Conservation (phyloP, 1,139 yeast species). For the Lodderomyces oxycetoniae region DNA sequence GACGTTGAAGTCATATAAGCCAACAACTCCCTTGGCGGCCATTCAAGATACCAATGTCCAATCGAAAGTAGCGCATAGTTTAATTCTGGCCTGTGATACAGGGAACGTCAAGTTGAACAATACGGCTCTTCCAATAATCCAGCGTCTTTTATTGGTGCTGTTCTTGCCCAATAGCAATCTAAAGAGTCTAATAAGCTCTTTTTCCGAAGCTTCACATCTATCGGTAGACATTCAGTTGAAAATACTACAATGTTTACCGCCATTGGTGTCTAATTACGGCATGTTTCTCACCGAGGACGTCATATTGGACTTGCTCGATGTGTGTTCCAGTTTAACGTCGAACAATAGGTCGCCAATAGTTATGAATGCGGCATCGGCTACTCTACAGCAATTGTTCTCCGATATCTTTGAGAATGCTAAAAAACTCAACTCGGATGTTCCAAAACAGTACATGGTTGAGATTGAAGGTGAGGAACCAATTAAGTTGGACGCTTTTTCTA, state of each 20-base stretch:
- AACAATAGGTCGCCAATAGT: slow-evolving; percentile 72
- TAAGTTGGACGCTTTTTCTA: slow-evolving; percentile 48
- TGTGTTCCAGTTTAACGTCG: slow-evolving; percentile 69
- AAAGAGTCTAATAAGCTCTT: slow-evolving; percentile 54
- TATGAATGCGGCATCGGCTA: slow-evolving; percentile 88
- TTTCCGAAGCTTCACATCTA: slow-evolving; percentile 68
- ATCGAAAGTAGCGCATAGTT: slow-evolving; percentile 61
- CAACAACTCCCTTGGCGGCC: slow-evolving; percentile 16
- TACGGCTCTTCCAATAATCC: slow-evolving; percentile 66
- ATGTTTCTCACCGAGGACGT: slow-evolving; percentile 49
- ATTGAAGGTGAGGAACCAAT: slow-evolving; percentile 43
- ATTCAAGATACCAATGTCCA: slow-evolving; percentile 30
- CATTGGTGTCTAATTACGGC: slow-evolving; percentile 62
- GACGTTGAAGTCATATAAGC: slow-evolving; percentile 32
- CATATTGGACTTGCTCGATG: slow-evolving; percentile 54
- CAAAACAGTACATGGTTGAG: slow-evolving; percentile 25
- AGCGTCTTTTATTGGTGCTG: slow-evolving; percentile 47
- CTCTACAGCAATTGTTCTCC: slow-evolving; percentile 78
- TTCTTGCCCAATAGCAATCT: slow-evolving; percentile 51
- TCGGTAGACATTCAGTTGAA: slow-evolving; percentile 82
- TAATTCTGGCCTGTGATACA: slow-evolving; percentile 66
- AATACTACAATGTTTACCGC: slow-evolving; percentile 80
- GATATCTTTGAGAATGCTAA: slow-evolving; percentile 60
- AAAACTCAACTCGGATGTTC: slow-evolving; percentile 11
- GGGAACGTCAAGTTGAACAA: slow-evolving; percentile 71